phyloP scores from a whole-genome alignment of 768 basidiomycete species.

The Xerocomellus dryophilus region DNA sequence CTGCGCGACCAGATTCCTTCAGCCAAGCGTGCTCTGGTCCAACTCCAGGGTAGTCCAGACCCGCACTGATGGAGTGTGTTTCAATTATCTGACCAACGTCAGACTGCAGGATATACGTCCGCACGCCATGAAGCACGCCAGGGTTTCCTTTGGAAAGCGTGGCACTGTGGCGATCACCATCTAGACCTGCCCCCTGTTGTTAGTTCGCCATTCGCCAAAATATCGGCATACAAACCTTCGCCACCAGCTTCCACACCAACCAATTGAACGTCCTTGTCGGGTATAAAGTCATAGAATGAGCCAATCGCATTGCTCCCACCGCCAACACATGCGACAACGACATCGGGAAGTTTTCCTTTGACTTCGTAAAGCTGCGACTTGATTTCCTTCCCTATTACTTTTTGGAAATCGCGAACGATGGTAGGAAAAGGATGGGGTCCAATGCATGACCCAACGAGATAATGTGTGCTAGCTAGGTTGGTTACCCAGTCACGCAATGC shows the following conservation, averaged over 20 bases:
- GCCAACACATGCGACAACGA: constrained; percentile 94
- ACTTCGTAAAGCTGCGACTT: constrained; percentile 74
- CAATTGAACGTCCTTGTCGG: constrained; percentile 78
- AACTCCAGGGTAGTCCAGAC: constrained; percentile 94
- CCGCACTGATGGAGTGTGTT: constrained; percentile 96
- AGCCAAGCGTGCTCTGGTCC: constrained; percentile 98
- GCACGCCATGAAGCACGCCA: constrained; percentile 93
- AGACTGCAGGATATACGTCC: constrained; percentile 93
- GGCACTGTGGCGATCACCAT: constrained; percentile 87
- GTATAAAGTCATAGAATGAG: constrained; percentile 95
- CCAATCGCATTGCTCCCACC: constrained; percentile 98
- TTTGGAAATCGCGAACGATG: constrained; percentile 97
- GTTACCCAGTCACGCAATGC: constrained; percentile 99
- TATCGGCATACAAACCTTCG: constrained; percentile 59
- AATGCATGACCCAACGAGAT: constrained; percentile 95
- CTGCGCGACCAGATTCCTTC: constrained; percentile 90
- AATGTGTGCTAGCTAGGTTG: constrained; percentile 90
- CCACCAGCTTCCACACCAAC: constrained; percentile 98
- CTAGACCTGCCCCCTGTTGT: constrained; percentile 47
- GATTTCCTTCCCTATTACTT: constrained; percentile 92
- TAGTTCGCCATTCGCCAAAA: constrained; percentile 1
- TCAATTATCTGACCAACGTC: constrained; percentile 90
- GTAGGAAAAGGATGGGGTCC: constrained; percentile 99
- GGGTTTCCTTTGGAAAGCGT: constrained; percentile 89
- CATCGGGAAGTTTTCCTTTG: constrained; percentile 87